These are phyloP conservation scores for Biscogniauxia sp. DNA, from an alignment of 2,329 filamentous ascomycete genomes.

Conservation along the genomic window DNA sequence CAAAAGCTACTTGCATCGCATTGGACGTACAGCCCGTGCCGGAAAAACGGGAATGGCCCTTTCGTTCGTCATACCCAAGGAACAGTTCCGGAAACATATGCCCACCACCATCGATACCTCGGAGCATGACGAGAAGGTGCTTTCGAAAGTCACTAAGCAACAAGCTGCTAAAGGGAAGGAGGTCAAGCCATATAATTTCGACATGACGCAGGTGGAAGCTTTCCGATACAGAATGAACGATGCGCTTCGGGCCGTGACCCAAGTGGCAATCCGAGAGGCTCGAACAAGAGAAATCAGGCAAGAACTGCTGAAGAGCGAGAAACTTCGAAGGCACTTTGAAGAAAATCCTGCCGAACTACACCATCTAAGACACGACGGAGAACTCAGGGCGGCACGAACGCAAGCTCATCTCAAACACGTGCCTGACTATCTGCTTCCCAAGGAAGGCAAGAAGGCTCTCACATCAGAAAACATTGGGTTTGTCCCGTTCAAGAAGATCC, in stretches of 20 bases:
- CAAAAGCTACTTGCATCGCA: constrained; percentile 95
- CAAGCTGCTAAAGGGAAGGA: constrained; percentile 77
- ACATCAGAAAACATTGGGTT: constrained; percentile 69
- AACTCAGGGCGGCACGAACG: constrained; percentile 76
- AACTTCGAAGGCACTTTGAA: constrained; percentile 92
- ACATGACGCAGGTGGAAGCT: constrained; percentile 89
- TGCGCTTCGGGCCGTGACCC: constrained; percentile 72
- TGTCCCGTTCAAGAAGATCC: constrained; percentile 61
- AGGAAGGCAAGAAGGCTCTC: constrained; percentile 68
- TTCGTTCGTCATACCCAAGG: constrained; percentile 86
- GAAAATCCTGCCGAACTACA: constrained; percentile 89
- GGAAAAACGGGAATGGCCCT: constrained; percentile 91
- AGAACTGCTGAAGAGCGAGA: constrained; percentile 90
- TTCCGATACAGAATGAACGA: constrained; percentile 96
- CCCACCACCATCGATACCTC: constrained; percentile 74
- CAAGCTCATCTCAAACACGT: constrained; percentile 92
- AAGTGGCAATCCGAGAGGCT: constrained; percentile 62
- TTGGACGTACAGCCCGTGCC: constrained; percentile 88
- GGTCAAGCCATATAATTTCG: constrained; percentile 88
- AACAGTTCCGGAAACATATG: constrained; percentile 84
- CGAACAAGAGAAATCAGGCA: constrained; percentile 82
- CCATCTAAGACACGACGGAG: constrained; percentile 86
- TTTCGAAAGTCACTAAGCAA: constrained; percentile 75
- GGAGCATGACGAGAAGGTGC: constrained; percentile 79
- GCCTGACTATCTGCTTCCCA: constrained; percentile 86